Conservation (phyloP, 2,329 filamentous ascomycete genomes). For the Fusarium pseudoanthophilum region DNA sequence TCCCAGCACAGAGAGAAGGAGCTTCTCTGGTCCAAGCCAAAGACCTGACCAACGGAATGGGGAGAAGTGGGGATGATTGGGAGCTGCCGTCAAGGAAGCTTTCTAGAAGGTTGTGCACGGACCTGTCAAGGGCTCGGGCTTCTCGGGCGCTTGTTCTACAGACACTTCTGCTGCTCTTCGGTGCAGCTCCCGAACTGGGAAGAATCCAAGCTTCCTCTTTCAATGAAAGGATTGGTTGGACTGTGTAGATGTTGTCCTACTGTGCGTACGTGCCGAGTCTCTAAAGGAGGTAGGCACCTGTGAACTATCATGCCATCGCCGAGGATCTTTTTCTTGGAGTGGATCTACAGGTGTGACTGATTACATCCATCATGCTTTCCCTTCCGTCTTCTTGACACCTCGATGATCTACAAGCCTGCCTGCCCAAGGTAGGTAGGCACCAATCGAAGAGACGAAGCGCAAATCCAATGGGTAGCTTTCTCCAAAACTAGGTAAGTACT, state of each 20-base stretch:
- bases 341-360: slow-evolving; percentile 11
- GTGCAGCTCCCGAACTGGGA: slow-evolving; percentile 45
- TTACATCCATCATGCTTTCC: not conserved
- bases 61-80: slow-evolving; percentile 33
- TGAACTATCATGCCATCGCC: slow-evolving; percentile 11
- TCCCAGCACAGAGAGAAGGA: slow-evolving; percentile 21
- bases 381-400: not conserved
- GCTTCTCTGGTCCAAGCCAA: slow-evolving; percentile 8
- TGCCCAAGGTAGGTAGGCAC: not conserved
- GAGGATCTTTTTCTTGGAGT: not conserved
- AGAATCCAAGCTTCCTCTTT: slow-evolving; percentile 5
- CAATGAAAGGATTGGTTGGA: not conserved
- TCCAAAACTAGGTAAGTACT: not conserved
- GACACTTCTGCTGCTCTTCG: slow-evolving; percentile 42
- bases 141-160: slow-evolving; percentile 41
- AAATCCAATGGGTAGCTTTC: not conserved
- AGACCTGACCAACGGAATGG: slow-evolving; percentile 35
- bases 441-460: not conserved
- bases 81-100: slow-evolving; percentile 44
- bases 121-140: slow-evolving; percentile 24
- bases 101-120: slow-evolving; percentile 46
- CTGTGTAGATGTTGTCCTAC: slow-evolving; percentile 10
- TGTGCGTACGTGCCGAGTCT: not conserved
- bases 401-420: not conserved
- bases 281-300: not conserved